Base-by-base conservation (phyloP, 176 grass and related monocot species). In the Microstegium vimineum region DNA sequence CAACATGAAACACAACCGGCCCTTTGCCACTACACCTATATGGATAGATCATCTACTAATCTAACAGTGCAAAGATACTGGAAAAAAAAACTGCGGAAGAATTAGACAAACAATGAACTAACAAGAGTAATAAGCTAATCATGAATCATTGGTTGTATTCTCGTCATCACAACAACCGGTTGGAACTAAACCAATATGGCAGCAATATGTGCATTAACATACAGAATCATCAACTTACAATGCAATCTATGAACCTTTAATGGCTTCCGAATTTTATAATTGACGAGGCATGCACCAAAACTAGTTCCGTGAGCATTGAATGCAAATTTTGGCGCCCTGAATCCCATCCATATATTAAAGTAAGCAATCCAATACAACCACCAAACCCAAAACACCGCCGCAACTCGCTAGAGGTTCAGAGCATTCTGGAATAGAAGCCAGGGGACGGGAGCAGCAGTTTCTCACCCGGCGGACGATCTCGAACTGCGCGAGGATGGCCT, bases 391-490 rank as follows among this genome's bases (percentile, higher is more conserved):
- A 72, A 72, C 40, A 15, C 33, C 36, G 0, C 40, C 10, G 14
- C 27, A 57, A 10, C 37, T 89, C 60, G 60, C 38, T 49, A 69
- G 15, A 17, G 15, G 33, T 15, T 13, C 16, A 68, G 23, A 71
- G 69, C 56, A 74, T 69, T 73, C 62, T 51, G 11, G 13, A n/a
- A 36, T 59, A 37, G 34, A 60, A 36, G 10, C 42, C 35, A 10
- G 36, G 32, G 62, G n/a, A 30, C 2, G 27, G 57, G 63, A 52
- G 34, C 46, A n/a, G 33, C 43, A 75, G 25, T 6, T 30, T 17
- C 69, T 71, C 69, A 98, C 95, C 90, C 81, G 46, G 28, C 87
- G 84, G 65, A 82, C 63, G 47, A 89, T 56, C 52, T 90, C 88
- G 54, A 93, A 78, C 76, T 94, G 85, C 15, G 45, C 37, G 32